Evolutionary conservation across 768 basidiomycete species (phyloP), one percentile per base, ranked within the genome.

Genomic region (Cantharellus cinnabarinus): DNA sequence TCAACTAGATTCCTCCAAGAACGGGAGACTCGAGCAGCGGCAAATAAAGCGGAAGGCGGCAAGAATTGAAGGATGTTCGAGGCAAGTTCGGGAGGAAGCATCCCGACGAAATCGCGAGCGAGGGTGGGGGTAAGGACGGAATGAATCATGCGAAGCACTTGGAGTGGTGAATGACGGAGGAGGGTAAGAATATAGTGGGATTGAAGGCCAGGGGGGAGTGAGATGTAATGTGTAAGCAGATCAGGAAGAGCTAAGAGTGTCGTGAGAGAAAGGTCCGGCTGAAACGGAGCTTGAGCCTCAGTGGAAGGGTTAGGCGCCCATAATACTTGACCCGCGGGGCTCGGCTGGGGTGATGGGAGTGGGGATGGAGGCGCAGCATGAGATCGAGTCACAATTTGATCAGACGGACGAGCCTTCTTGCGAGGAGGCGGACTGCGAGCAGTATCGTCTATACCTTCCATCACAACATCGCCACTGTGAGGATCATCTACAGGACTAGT

Each of bases 1-100:
- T 97, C 93, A 62, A 97, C 87, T 64, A 89, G 86, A 5, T 81
- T 75, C n/a, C 83, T 75, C 95, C 95, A 99, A 7, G 87, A 73
- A 66, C 78, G 83, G 58, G 85, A 89, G 20, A 99, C 94, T 41
- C 89, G 78, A 14, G 89, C 83, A 5, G 90, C 89, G 7, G 86
- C 82, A 37, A 87, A 83, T 42, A 98, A 79, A 7, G 86, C 80
- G 2, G 81, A 75, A 63, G 84, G 85, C 3, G 89, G 83, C 41
- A 97, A 81, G 68, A 77, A 89, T 64, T 82, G 82, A 62, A 98
- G 78, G 62, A 97, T 78, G 63, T 87, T 84, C 0, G 91, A 86
- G 56, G 89, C 84, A 42, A 99, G 80, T 66, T 99, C 94, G 41
- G 87, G 82, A 3, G 95, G 95, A 5, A 97, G 79, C 42, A 89